A percentile compares a stretch with the other conserved stretches of the same genome.
Evolutionary conservation across 257 asterid species (phyloP).

Genomic region (Jaltomata sinuosa): DNA sequence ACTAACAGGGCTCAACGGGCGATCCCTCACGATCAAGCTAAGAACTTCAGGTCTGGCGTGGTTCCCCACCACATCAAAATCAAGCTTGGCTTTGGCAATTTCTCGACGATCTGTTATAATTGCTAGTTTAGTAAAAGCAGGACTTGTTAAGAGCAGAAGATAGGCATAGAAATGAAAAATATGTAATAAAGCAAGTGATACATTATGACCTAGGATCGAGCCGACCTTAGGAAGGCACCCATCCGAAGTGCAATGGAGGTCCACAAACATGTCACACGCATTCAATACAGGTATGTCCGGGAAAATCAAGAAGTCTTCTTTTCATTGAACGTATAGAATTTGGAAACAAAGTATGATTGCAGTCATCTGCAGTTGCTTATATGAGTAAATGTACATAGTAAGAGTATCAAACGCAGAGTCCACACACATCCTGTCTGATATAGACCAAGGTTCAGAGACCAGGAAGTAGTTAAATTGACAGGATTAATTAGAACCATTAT

Average conservation of each 20-base stretch:
- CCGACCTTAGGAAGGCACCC: too few relatives aligned
- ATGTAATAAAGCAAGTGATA: too few relatives aligned
- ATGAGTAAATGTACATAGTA: neutral
- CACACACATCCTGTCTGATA: neutral
- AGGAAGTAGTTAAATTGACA: neutral
- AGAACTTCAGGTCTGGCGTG: constrained; percentile 77
- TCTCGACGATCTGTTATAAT: constrained; percentile 60
- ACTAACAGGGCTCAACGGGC: constrained; percentile 51
- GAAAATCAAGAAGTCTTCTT: neutral
- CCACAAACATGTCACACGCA: neutral
- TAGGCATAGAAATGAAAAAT: too few relatives aligned
- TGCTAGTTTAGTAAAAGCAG: neutral
- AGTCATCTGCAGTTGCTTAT: neutral
- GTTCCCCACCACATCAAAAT: constrained; percentile 88
- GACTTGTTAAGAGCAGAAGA: too few relatives aligned
- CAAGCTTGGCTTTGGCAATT: constrained; percentile 74
- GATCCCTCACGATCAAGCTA: constrained; percentile 71
- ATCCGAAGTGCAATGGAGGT: too few relatives aligned
- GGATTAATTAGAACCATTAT: neutral
- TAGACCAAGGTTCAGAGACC: neutral
- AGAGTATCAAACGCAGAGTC: neutral
- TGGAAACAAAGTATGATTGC: neutral
- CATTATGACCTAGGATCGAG: too few relatives aligned
- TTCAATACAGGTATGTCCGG: neutral
- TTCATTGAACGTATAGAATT: neutral